A percentile compares a stretch with the other conserved stretches of the same genome.
Conservation (phyloP, 106 monocot genomes). For the Apostasia shenzhenica region DNA sequence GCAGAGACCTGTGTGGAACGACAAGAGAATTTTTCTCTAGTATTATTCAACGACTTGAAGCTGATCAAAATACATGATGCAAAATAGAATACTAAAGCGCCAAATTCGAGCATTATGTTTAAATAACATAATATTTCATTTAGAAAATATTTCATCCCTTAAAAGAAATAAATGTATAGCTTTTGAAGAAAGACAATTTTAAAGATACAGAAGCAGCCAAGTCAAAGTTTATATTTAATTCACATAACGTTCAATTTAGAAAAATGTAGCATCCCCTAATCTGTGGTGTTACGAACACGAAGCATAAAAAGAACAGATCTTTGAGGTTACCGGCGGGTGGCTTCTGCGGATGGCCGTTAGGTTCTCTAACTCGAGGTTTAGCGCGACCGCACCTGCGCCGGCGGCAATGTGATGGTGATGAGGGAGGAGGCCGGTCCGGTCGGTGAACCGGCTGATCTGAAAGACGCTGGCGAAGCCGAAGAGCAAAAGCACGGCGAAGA, state of each 20-base stretch:
- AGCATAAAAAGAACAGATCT: not conserved
- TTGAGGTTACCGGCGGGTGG: not conserved
- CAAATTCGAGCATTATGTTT: too few relatives aligned
- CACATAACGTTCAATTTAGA: too few relatives aligned
- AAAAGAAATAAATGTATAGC: too few relatives aligned
- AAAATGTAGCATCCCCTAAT: too few relatives aligned
- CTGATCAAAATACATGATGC: too few relatives aligned
- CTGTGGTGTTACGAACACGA: not conserved
- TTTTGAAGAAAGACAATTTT: not conserved
- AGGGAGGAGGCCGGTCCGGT: not conserved
- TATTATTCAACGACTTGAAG: too few relatives aligned
- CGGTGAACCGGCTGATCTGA: conserved; percentile 1
- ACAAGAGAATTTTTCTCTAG: not conserved
- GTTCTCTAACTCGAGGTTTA: not conserved
- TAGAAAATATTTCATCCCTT: too few relatives aligned
- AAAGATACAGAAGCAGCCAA: too few relatives aligned
- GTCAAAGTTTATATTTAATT: too few relatives aligned
- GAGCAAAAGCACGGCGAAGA: not conserved
- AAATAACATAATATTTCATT: too few relatives aligned
- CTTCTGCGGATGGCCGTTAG: not conserved
- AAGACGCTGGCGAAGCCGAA: conserved; percentile 3
- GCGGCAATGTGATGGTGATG: not conserved
- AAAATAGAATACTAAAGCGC: too few relatives aligned
- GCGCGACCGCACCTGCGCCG: not conserved
- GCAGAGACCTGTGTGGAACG: conserved; percentile 28